Evolutionary conservation across 2,329 filamentous ascomycete species (phyloP), one percentile per base, ranked within the genome.

Genomic region (Penicillium hesseltinei): DNA sequence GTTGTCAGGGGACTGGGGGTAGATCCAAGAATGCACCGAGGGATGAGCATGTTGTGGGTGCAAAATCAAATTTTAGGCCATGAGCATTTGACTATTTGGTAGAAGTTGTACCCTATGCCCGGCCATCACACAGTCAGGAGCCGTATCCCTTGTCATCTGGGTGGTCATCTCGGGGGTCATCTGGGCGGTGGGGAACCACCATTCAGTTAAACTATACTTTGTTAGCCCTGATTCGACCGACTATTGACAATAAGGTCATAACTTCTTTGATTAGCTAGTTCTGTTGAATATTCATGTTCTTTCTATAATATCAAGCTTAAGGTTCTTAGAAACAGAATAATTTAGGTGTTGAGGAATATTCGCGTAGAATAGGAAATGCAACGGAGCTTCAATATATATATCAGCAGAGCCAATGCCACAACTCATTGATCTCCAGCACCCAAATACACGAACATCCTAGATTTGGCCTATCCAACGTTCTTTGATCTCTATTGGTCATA

Each of bases 1-100:
- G 63, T 69, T 69, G 65, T 66, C 65, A 59, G 56, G 63, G 64
- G 40, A 35, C 39, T n/a, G 21, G 23, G 38, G 27, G 60, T 10
- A 55, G 61, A 55, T 56, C 56, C 17, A 27, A 57, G 66, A 69
- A 69, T 69, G 66, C 46, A 45, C 13, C 15, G 23, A 51, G 23
- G 31, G 25, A 40, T 36, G 36, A 31, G 31, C 46, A 23, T 46
- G 25, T 23, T 21, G 11, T 36, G 36, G 19, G 17, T 17, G 9
- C 36, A 17, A 31, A 33, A 25, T 40, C 2, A 15, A 19, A 23
- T 49, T 63, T 53, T 55, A 57, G 57, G 42, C 59, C 38, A 48
- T 43, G 5, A 11, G 11, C 2, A 39, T 13, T 21, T n/a, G 17
- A 11, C 4, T 17, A n/a, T 31, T 13, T 8, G 17, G 3, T 46